phyloP scores from a whole-genome alignment of 2,329 filamentous ascomycete species.

The Pleomassaria siparia region DNA sequence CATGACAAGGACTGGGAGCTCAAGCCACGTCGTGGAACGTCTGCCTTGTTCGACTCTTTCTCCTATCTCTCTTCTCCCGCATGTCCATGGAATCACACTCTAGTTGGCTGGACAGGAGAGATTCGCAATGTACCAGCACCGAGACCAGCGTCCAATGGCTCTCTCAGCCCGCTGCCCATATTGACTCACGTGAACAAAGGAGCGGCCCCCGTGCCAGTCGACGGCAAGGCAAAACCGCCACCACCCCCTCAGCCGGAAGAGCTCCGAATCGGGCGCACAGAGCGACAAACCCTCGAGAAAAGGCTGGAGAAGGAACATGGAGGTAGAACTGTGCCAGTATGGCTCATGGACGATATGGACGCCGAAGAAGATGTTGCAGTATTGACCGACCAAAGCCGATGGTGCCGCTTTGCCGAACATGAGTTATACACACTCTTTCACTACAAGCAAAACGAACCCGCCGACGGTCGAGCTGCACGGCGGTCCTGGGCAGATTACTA shows the following conservation, averaged over 20 bases:
- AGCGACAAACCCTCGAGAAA: slow-evolving; percentile 72
- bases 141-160: slow-evolving; percentile 21
- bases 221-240: slow-evolving; percentile 58
- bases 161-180: slow-evolving; percentile 47
- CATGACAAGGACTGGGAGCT: slow-evolving; percentile 65
- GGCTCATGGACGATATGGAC: slow-evolving; percentile 79
- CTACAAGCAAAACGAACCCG: slow-evolving; percentile 92
- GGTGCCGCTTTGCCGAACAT: slow-evolving; percentile 88
- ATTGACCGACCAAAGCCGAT: slow-evolving; percentile 80
- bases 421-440: slow-evolving; percentile 92
- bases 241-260: slow-evolving; percentile 66
- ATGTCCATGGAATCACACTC: slow-evolving; percentile 84
- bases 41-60: slow-evolving; percentile 89
- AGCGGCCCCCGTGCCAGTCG: slow-evolving; percentile 76
- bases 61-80: slow-evolving; percentile 81
- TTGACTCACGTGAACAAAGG: slow-evolving; percentile 67
- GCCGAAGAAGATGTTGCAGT: slow-evolving; percentile 67
- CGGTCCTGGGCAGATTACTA: slow-evolving; percentile 91
- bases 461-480: slow-evolving; percentile 78
- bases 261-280: slow-evolving; percentile 68
- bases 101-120: slow-evolving; percentile 95
- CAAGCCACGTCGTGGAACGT: slow-evolving; percentile 78
- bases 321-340: slow-evolving; percentile 82
- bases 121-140: slow-evolving; percentile 43
- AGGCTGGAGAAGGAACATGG: slow-evolving; percentile 72